Evolutionary conservation across 768 basidiomycete species (phyloP), one percentile per base, ranked within the genome.

Genomic region (Termitomyces sp.): DNA sequence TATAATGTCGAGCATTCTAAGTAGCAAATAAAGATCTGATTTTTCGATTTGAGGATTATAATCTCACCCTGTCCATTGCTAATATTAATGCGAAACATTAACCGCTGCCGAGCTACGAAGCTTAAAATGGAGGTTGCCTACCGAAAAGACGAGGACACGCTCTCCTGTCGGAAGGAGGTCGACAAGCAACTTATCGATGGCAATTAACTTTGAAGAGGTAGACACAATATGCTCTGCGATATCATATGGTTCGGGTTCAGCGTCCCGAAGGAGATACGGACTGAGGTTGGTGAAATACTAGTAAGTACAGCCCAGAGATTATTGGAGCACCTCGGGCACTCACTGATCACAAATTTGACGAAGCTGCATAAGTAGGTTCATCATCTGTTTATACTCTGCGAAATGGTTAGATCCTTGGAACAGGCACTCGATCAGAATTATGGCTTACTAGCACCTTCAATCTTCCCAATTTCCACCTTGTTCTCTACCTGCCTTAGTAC

Each of bases 291-390:
- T 5, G 13, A 28, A 26, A 26, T 16, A n/a, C n/a, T n/a, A n/a
- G 20, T 46, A 6, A 26, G 24, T 55, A 32, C 20, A 36, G 10
- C 9, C 16, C 26, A 28, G 3, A 13, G 14, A 9, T 26, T 14
- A 6, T 20, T 42, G n/a, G 4, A 20, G 54, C 35, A 6, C 18
- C 16, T 26, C 13, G 20, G 51, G 30, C 3, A 65, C 81, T 33
- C 61, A 83, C 80, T 89, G 87, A 64, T 87, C 85, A 68, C 87
- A 89, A 49, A 87, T 79, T 73, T 82, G 80, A 46, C 87, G 77
- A 12, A 90, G 72, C 68, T 89, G 87, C 75, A 89, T 80, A 47
- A 90, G 67, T n/a, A 89, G 73, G 67, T 86, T 87, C 80, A 84
- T 84, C 45, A 85, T 72, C 59, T 77, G 77, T 56, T 70, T 76